Conservation (phyloP, 225 moss, liverwort and hornwort genomes). For the Neckera pumila region DNA sequence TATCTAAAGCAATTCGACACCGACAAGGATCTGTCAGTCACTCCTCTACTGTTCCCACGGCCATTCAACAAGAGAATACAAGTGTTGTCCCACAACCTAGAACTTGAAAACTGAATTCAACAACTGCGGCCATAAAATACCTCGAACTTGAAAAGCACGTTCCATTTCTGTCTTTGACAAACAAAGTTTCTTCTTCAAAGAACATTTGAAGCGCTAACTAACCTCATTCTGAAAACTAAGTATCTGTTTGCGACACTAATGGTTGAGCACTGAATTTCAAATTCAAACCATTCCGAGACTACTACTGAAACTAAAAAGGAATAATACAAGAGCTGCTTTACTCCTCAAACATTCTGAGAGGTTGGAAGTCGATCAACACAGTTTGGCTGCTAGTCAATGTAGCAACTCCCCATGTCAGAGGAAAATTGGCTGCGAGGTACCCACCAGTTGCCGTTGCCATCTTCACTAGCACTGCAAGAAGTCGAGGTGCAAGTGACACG, state of each 20-base stretch:
- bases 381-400: not conserved
- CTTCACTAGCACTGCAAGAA: not conserved
- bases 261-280: not conserved
- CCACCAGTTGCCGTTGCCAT: constrained; percentile 33
- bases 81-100: not conserved
- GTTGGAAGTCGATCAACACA: not conserved
- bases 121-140: not conserved
- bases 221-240: not conserved
- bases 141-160: not conserved
- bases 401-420: constrained; percentile 16
- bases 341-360: not conserved
- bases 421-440: constrained; percentile 29
- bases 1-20: not conserved
- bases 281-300: not conserved
- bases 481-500: not conserved
- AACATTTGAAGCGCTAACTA: not conserved
- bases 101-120: not conserved
- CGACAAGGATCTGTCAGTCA: not conserved
- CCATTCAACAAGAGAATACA: not conserved
- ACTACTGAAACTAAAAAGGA: not conserved
- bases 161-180: not conserved
- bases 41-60: not conserved
- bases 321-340: not conserved
- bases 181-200: not conserved
- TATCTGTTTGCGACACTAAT: not conserved